phyloP scores from a whole-genome alignment of 2,329 filamentous ascomycete species.

The Aureobasidium pullulans region DNA sequence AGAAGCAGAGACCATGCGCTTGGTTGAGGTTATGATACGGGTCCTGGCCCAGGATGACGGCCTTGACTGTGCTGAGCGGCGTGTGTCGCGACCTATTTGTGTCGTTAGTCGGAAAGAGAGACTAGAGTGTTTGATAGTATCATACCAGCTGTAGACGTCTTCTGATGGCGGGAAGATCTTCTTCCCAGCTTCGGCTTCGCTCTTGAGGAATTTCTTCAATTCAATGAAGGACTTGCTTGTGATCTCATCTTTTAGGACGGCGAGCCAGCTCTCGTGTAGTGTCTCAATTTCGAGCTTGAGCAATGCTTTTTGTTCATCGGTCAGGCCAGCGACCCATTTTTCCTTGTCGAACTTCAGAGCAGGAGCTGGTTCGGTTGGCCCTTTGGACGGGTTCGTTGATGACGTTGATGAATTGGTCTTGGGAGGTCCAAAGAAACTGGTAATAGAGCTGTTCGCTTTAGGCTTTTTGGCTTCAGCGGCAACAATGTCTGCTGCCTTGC shows the following conservation, averaged over 20 bases:
- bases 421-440: constrained; percentile 76
- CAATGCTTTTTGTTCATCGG: constrained; percentile 71
- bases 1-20: constrained; percentile 94
- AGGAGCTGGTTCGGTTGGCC: constrained; percentile 21
- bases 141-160: constrained; percentile 90
- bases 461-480: constrained; percentile 42
- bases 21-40: constrained; percentile 95
- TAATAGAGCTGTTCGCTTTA: constrained; percentile 66
- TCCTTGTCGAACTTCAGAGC: constrained; percentile 70
- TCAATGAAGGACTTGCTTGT: constrained; percentile 71
- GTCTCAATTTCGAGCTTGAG: constrained; percentile 88
- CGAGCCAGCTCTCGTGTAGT: constrained; percentile 84
- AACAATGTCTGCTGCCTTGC: constrained; percentile 39
- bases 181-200: constrained; percentile 64
- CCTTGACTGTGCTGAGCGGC: constrained; percentile 79
- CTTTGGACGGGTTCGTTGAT: constrained; percentile 26
- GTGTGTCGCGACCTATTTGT: constrained; percentile 78
- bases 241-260: constrained; percentile 80
- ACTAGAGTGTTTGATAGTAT: background rate
- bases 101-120: background rate
- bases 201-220: constrained; percentile 78
- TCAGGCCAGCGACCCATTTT: constrained; percentile 78
- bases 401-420: constrained; percentile 37
- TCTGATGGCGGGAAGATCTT: constrained; percentile 81
- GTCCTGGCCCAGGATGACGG: constrained; percentile 91